A percentile compares a stretch with the other conserved stretches of the same genome.
Evolutionary conservation across 306 rosid genomes (phyloP).

Genomic region (Lathyrus sativus): DNA sequence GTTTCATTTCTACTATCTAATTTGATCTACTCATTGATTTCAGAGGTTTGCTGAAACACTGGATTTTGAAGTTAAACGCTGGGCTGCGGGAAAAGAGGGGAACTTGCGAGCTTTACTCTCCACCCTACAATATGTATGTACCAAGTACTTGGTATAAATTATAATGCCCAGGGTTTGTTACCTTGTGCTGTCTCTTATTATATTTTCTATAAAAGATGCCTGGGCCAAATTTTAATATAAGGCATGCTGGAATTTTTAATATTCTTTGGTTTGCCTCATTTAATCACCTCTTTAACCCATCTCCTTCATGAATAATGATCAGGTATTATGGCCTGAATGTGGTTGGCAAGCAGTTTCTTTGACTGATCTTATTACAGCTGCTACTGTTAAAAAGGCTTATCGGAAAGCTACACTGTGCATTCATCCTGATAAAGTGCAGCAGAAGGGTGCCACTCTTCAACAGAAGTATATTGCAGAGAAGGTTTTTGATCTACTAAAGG

Average conservation of each 20-base stretch:
- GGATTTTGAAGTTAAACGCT: slow-evolving; percentile 93
- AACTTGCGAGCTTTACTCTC: slow-evolving; percentile 93
- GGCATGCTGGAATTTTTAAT: slow-evolving; percentile 6
- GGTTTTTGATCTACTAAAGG: slow-evolving; percentile 96
- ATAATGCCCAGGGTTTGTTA: slow-evolving; percentile 19
- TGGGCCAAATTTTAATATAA: slow-evolving; percentile 13
- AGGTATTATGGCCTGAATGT: slow-evolving; percentile 98
- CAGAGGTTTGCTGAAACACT: slow-evolving; percentile 87
- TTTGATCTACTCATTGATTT: slow-evolving; percentile 37
- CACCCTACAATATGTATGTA: slow-evolving; percentile 86
- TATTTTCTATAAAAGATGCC: not conserved
- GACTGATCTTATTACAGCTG: slow-evolving; percentile 80
- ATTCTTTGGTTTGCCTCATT: slow-evolving; percentile 23
- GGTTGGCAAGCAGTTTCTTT: slow-evolving; percentile 96
- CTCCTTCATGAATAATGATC: slow-evolving; percentile 45
- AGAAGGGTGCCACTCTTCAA: slow-evolving; percentile 94
- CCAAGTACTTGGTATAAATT: slow-evolving; percentile 3
- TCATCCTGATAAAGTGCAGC: slow-evolving; percentile 99
- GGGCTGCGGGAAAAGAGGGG: slow-evolving; percentile 99
- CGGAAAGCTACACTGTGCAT: slow-evolving; percentile 95
- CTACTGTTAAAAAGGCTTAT: slow-evolving; percentile 76
- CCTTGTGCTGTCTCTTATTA: slow-evolving; percentile 17
- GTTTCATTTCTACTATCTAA: slow-evolving; percentile 30
- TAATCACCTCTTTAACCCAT: slow-evolving; percentile 24
- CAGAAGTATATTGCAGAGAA: slow-evolving; percentile 94